Percentiles rank a stretch among this genome's conserved stretches.
phyloP scores from a whole-genome alignment of 305 asterid species.

The Lippia alba region DNA sequence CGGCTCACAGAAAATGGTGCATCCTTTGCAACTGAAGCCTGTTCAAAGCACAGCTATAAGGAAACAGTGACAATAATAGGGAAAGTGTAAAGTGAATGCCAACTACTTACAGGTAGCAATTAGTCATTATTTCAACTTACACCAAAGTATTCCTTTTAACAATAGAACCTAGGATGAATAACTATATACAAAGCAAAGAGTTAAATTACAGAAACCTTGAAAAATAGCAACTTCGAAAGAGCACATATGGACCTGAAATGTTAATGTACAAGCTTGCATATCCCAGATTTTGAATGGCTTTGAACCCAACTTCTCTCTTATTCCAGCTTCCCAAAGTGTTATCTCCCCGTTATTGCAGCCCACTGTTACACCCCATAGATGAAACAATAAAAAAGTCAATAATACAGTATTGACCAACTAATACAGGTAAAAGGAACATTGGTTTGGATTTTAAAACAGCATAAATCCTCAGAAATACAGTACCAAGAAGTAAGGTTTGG shows the following conservation, averaged over 20 bases:
- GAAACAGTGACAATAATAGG: conserved; percentile 10
- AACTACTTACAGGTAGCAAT: conserved; percentile 21
- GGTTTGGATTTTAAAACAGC: conserved; percentile 18
- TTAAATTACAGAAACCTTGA: conserved; percentile 8
- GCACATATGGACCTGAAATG: conserved; percentile 65
- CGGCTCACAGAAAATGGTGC: conserved; percentile 74
- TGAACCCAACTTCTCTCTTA: conserved; percentile 72
- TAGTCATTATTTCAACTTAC: conserved; percentile 22
- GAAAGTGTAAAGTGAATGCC: conserved; percentile 14
- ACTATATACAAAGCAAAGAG: conserved; percentile 22
- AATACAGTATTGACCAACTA: conserved; percentile 17
- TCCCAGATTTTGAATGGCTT: conserved; percentile 89
- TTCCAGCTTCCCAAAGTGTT: conserved; percentile 84
- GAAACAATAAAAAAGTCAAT: conserved; percentile 21
- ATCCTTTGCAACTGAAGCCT: conserved; percentile 88
- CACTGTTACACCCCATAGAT: conserved; percentile 47
- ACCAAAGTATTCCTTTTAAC: conserved; percentile 17
- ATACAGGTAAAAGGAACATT: neutral
- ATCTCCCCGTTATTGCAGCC: conserved; percentile 86
- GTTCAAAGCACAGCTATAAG: conserved; percentile 44
- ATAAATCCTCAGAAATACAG: conserved; percentile 8
- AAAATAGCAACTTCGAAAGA: conserved; percentile 19
- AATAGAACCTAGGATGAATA: conserved; percentile 24
- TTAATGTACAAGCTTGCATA: conserved; percentile 58
- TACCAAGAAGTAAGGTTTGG: conserved; percentile 83